Base-by-base conservation (phyloP, 331 rosid genomes). In the Saraca asoca region DNA sequence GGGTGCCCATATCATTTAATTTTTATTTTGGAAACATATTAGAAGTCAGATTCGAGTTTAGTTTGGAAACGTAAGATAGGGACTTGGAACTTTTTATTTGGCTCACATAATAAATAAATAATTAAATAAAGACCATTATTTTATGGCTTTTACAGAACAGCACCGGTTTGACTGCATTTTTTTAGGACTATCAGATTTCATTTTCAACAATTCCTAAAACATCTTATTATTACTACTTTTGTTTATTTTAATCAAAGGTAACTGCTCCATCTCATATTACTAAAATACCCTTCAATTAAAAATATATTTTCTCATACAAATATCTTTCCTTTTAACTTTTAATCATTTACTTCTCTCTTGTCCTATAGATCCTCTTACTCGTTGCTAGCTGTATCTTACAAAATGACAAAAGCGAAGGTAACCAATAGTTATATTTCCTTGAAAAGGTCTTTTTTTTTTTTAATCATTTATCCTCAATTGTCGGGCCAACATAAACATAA, bases 161-260 rank as follows among this genome's bases (percentile, higher is more conserved):
- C 64, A 19, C 41, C 58, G 31, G 68, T 78, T 78, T 78, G 78
- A 72, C 82, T 62, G 72, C 29, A 72, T 37, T 72, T 52, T 62
- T 54, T 13, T 57, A 49, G 54, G 53, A n/a, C 52, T 6, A 29
- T 5, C 57, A 60, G 66, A 67, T 57, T 62, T 68, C 41, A 54
- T 68, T 66, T 62, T 51, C 80, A 54, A 54, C 61, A 75, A 53
- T 62, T 61, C 58, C 65, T n/a, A 13, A 52, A 72, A 72, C 8
- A 34, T 37, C 66, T 24, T 15, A 34, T 43, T 60, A 38, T 66
- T 37, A 52, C 41, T 17, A 16, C 67, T 67, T 71, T 59, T 20
- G 2, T 12, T 51, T 58, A 55, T 65, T 71, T 64, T 77, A 59
- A 59, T 66, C 70, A 15, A 46, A 9, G 74, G 51, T 69, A 71